Percentiles rank a stretch among this genome's conserved stretches.
Conservation (phyloP, 2,329 filamentous ascomycete genomes). For the Trichoderma cornu-damae region DNA sequence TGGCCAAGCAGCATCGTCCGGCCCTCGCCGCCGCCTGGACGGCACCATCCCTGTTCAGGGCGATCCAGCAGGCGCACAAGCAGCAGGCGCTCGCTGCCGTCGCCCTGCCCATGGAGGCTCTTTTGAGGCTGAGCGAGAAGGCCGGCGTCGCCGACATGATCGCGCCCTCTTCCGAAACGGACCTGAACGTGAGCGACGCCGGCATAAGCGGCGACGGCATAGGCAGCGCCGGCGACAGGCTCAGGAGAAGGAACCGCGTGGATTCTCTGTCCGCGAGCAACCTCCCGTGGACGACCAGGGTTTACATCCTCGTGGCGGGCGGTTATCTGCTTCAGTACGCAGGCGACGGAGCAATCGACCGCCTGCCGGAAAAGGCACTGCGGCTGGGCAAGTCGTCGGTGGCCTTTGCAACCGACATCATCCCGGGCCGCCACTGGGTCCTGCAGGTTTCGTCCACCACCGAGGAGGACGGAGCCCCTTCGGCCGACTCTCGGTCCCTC, state of each 20-base stretch:
- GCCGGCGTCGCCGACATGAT: constrained; percentile 30
- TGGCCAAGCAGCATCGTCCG: constrained; percentile 26
- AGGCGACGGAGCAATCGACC: constrained; percentile 63
- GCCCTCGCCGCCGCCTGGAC: constrained; percentile 50
- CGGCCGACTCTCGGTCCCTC: constrained; percentile 53
- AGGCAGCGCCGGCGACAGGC: constrained; percentile 18
- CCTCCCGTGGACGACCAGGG: constrained; percentile 44
- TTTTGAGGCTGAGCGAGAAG: constrained; percentile 57
- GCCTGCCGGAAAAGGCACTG: constrained; percentile 68
- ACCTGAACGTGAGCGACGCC: neutral
- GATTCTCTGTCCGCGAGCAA: constrained; percentile 14
- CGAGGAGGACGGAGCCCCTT: constrained; percentile 50
- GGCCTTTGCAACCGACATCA: constrained; percentile 73
- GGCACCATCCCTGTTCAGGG: constrained; percentile 76
- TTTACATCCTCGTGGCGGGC: constrained; percentile 65
- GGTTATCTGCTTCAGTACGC: constrained; percentile 72
- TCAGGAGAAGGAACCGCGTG: constrained; percentile 21
- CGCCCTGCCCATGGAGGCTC: constrained; percentile 61
- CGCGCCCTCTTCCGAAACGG: constrained; percentile 19
- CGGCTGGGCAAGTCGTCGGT: constrained; percentile 69
- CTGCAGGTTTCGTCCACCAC: constrained; percentile 66
- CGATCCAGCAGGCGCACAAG: constrained; percentile 77
- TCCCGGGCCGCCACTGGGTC: constrained; percentile 76
- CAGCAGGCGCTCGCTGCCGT: constrained; percentile 66
- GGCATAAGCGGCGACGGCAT: constrained; percentile 14